phyloP scores from a whole-genome alignment of 108 stramenopile genomes.

The Skeletonema grethae region DNA sequence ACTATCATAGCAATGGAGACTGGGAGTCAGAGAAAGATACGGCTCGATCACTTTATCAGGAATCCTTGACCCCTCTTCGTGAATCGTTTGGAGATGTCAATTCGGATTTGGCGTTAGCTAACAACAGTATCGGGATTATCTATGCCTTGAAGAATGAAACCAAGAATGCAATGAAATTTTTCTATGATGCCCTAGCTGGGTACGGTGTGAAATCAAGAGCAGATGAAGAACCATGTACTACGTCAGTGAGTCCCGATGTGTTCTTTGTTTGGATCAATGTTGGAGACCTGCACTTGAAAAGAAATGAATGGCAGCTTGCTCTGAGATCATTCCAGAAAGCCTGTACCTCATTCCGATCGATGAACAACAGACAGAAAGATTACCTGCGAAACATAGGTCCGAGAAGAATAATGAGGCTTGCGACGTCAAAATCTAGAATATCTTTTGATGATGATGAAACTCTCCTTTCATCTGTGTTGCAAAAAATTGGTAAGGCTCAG shows the following conservation, averaged over 20 bases:
- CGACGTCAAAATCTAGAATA: conserved; percentile 1
- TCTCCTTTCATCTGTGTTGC: conserved; percentile 36
- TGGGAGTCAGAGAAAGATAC: conserved; percentile 23
- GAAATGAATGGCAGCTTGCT: conserved; percentile 45
- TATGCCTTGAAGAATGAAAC: conserved; percentile 26
- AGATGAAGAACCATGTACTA: conserved; percentile 4
- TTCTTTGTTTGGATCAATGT: conserved; percentile 51
- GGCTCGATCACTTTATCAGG: conserved; percentile 40
- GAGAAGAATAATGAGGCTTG: conserved; percentile 25
- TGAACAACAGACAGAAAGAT: conserved; percentile 21
- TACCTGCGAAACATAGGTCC: conserved; percentile 19
- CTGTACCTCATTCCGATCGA: conserved; percentile 30
- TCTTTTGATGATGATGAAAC: conserved; percentile 23
- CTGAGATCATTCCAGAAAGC: conserved; percentile 45
- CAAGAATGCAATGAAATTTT: conserved; percentile 41
- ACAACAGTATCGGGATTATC: conserved; percentile 46
- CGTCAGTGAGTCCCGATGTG: conserved; percentile 32
- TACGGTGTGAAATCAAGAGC: conserved; percentile 41
- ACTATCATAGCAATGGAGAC: conserved; percentile 26
- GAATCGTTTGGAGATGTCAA: conserved; percentile 34
- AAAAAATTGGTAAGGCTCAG: conserved; percentile 45
- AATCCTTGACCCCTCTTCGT: conserved; percentile 32
- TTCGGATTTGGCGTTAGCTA: conserved; percentile 26
- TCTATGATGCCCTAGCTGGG: conserved; percentile 45
- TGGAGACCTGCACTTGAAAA: conserved; percentile 38